phyloP scores from a whole-genome alignment of 768 basidiomycete species.

The Agrocybe praecox region DNA sequence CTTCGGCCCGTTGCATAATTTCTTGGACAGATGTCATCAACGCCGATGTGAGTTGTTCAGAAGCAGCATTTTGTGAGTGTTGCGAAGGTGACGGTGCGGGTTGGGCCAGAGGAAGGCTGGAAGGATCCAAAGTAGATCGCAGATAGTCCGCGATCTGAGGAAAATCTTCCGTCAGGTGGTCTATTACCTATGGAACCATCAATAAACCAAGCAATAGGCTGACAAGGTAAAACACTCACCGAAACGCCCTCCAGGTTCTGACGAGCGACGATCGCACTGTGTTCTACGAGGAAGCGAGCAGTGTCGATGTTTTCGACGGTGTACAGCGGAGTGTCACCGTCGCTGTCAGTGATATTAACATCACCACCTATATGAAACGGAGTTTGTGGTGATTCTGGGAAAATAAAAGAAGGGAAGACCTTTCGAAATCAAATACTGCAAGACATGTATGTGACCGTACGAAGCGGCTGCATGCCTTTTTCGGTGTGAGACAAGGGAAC shows the following conservation, averaged over 20 bases:
- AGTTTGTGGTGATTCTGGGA: constrained; percentile 10
- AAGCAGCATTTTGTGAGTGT: constrained; percentile 65
- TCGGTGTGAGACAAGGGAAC: constrained; percentile 14
- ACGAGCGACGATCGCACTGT: constrained; percentile 67
- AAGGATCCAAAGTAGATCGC: constrained; percentile 37
- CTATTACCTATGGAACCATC: constrained; percentile 55
- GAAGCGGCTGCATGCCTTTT: constrained; percentile 92
- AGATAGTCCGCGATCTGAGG: constrained; percentile 67
- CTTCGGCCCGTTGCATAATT: constrained; percentile 58
- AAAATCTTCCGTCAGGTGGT: constrained; percentile 72
- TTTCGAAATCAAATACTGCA: constrained; percentile 76
- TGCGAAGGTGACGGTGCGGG: constrained; percentile 49
- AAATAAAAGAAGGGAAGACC: constrained; percentile 39
- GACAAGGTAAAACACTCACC: constrained; percentile 46
- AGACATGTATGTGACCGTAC: constrained; percentile 76
- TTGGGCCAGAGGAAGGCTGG: constrained; percentile 18
- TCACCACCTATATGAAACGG: constrained; percentile 63
- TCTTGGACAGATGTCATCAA: constrained; percentile 67
- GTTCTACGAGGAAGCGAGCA: constrained; percentile 75
- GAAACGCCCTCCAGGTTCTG: constrained; percentile 75
- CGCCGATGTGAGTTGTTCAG: constrained; percentile 69
- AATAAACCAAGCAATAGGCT: constrained; percentile 1
- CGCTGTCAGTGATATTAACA: constrained; percentile 82
- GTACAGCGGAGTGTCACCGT: constrained; percentile 92
- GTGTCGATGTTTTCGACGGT: constrained; percentile 83